Evolutionary conservation across 1,139 yeast species (phyloP).

Genomic region (Sugiyamaella sp.): DNA sequence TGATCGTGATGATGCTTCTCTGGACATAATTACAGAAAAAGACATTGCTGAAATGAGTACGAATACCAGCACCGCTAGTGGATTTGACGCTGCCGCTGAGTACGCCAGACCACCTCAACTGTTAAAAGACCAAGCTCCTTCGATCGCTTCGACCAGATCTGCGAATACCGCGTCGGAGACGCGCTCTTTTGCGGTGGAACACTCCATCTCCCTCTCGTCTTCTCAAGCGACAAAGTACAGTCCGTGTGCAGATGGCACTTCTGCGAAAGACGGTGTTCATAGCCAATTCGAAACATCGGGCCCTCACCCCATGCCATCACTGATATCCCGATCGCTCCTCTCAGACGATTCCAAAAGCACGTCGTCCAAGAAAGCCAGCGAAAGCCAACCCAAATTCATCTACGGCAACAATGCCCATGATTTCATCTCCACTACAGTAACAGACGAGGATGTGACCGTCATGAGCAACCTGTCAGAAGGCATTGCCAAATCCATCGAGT

Average conservation of each 20-base stretch:
- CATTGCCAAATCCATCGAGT: slow-evolving; percentile 3
- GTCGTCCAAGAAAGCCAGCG: not conserved
- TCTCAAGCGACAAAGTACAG: not conserved
- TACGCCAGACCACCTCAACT: no score
- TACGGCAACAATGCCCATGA: not conserved
- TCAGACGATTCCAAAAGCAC: not conserved
- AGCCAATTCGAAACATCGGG: no score
- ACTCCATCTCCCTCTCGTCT: not conserved
- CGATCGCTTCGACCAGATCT: not conserved
- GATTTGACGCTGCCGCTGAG: not conserved
- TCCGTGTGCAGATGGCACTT: not conserved
- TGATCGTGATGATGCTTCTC: not conserved
- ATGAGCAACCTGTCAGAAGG: slow-evolving; percentile 13
- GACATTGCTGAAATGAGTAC: not conserved
- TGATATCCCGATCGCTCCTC: not conserved
- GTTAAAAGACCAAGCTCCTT: no score
- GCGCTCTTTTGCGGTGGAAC: not conserved
- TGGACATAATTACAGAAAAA: not conserved
- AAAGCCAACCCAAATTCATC: slow-evolving; percentile 1
- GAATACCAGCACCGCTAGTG: not conserved
- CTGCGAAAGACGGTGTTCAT: not conserved
- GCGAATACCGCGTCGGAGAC: not conserved
- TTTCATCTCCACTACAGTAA: not conserved
- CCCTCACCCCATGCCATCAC: not conserved
- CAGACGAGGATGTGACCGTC: slow-evolving; percentile 5